phyloP scores from a whole-genome alignment of 164 flowering plant genomes.

The Sedum album region DNA sequence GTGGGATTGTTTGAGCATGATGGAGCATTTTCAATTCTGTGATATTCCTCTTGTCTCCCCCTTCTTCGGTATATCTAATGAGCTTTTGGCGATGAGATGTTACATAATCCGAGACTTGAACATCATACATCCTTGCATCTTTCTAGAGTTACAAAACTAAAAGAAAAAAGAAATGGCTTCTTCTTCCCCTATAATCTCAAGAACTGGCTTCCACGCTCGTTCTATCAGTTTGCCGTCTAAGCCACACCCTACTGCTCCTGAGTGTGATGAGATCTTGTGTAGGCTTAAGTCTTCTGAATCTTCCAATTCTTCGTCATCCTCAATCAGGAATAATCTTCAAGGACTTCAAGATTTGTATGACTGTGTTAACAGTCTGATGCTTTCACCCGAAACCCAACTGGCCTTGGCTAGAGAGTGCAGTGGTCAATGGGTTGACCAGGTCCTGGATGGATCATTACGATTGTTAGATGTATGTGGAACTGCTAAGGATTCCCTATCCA shows the following conservation, averaged over 20 bases:
- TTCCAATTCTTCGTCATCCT: slow-evolving; percentile 18
- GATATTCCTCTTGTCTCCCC: neutral
- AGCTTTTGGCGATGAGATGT: neutral
- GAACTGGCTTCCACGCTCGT: slow-evolving; percentile 16
- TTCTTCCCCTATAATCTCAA: neutral
- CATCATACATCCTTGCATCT: neutral
- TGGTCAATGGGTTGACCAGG: slow-evolving; percentile 12
- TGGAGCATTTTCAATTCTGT: neutral
- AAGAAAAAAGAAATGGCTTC: no score
- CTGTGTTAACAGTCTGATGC: slow-evolving; percentile 19
- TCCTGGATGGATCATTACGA: slow-evolving; percentile 26
- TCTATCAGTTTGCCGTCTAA: slow-evolving; percentile 23
- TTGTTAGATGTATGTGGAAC: slow-evolving; percentile 13
- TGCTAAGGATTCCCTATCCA: slow-evolving; percentile 13
- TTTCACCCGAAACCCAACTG: slow-evolving; percentile 22
- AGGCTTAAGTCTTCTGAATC: slow-evolving; percentile 14
- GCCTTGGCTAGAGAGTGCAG: slow-evolving; percentile 8
- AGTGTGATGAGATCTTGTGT: slow-evolving; percentile 17
- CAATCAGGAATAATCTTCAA: slow-evolving; percentile 14
- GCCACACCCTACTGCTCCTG: slow-evolving; percentile 17
- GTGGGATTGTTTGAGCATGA: neutral
- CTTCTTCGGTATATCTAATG: neutral
- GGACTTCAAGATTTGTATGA: slow-evolving; percentile 24
- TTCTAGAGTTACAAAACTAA: no score
- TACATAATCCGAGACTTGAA: neutral